Evolutionary conservation across 176 grass and related monocot species (phyloP), one percentile per base, ranked within the genome.

Genomic region (Phoenix roebelenii): DNA sequence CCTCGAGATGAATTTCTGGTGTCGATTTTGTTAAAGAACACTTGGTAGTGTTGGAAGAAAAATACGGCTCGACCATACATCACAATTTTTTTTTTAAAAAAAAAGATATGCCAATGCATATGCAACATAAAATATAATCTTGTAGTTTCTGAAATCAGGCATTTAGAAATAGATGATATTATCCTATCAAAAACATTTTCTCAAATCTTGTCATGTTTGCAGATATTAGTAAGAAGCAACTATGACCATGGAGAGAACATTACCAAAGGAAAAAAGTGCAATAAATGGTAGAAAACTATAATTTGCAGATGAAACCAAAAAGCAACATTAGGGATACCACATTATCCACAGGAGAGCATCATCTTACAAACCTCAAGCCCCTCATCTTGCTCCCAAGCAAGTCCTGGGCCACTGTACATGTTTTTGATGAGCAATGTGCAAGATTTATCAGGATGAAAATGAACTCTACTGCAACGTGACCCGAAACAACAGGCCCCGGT

Each of bases 321-420:
- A 84, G 52, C 52, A 70, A 19, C 70, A 58, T 72, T 61, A 94
- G 84, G 35, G 89, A 94, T 88, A 85, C 77, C 60, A 76, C 72
- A 57, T 72, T 70, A 80, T 73, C 55, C 58, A 68, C 73, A 76
- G 73, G 67, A 76, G 68, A 73, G 73, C 54, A 59, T 82, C 72
- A 73, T 82, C 72, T 76, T 80, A 98, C 93, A 92, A 92, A 98
- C 93, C 87, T 98, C 93, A 81, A 98, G 93, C 58, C 87, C 87
- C 83, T 98, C 93, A 68, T 98, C 93, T 76, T 89, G 88, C 54
- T 98, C 93, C 76, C 77, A 83, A 58, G 76, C 72, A 73, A 98
- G 93, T 70, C 87, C 93, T 61, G 93, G 93, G 56, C 93, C 93
- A 23, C 65, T 82, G 75, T 98, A 92, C 93, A 98, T 98, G 76